Evolutionary conservation across 75 land plant species (phyloP).

Genomic region (Cryptomeria japonica): DNA sequence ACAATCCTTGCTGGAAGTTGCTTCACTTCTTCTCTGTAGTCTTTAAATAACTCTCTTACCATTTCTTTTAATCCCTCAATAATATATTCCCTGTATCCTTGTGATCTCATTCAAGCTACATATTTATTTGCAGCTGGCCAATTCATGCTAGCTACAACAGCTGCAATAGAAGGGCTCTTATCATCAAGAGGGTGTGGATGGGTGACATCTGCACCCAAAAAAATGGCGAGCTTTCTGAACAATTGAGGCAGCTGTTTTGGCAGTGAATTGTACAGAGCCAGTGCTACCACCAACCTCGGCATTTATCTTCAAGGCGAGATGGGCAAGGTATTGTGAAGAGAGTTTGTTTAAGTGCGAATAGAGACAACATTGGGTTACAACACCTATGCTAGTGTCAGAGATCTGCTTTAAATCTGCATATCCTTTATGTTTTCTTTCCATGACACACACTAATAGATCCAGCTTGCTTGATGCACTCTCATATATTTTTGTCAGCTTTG

Average conservation of each 20-base stretch:
- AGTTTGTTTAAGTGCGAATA: constrained; percentile 43
- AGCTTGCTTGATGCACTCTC: constrained; percentile 46
- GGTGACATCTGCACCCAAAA: constrained; percentile 94
- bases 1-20: constrained; percentile 60
- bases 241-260: constrained; percentile 61
- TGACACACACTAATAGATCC: constrained; percentile 71
- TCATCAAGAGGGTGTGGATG: constrained; percentile 90
- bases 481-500: constrained; percentile 51
- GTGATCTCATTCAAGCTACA: constrained; percentile 68
- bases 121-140: constrained; percentile 89
- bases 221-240: constrained; percentile 57
- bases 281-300: constrained; percentile 87
- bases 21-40: constrained; percentile 44
- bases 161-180: constrained; percentile 81
- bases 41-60: constrained; percentile 68
- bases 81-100: constrained; percentile 75
- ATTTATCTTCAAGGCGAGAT: constrained; percentile 86
- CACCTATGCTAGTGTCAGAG: constrained; percentile 78
- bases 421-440: constrained; percentile 72
- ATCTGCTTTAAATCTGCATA: constrained; percentile 90
- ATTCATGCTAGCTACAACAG: constrained; percentile 93
- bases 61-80: constrained; percentile 63
- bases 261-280: constrained; percentile 50
- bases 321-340: constrained; percentile 72
- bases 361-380: constrained; percentile 87